Conservation (phyloP, 148 eudicot genomes). For the Heliamphora exappendiculata region DNA sequence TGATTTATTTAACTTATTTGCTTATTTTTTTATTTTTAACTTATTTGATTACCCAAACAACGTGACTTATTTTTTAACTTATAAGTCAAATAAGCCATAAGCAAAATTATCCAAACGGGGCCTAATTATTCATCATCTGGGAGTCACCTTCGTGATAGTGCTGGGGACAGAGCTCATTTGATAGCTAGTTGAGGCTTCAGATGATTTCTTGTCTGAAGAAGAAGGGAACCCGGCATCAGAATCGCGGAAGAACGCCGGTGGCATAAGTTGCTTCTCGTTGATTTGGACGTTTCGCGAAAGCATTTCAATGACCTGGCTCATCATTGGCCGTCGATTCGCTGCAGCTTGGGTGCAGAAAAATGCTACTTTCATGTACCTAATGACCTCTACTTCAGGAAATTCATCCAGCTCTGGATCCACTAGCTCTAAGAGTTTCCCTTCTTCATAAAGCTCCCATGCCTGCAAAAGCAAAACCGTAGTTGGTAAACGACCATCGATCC, state of each 20-base stretch:
- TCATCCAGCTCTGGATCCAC: conserved; percentile 65
- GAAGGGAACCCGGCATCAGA: conserved; percentile 16
- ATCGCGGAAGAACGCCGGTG: conserved; percentile 67
- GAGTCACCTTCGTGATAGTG: conserved; percentile 52
- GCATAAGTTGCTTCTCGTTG: conserved; percentile 57
- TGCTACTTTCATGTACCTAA: conserved; percentile 69
- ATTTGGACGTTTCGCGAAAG: conserved; percentile 49
- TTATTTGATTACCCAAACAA: no score
- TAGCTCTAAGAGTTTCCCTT: conserved; percentile 61
- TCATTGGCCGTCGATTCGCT: conserved; percentile 71
- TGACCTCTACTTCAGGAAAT: conserved; percentile 49
- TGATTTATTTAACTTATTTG: no score
- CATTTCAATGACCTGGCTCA: conserved; percentile 89
- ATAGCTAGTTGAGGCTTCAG: conserved; percentile 37
- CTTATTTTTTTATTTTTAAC: no score
- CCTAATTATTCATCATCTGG: conserved; percentile 63
- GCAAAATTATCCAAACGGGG: no score
- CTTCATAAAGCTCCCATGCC: conserved; percentile 84
- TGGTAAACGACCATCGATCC: not conserved
- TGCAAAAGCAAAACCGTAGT: conserved; percentile 13
- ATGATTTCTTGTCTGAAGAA: conserved; percentile 29
- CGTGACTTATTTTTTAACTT: no score
- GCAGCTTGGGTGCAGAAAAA: conserved; percentile 82
- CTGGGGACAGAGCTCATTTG: conserved; percentile 58
- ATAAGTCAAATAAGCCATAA: no score